Evolutionary conservation across 2,329 filamentous ascomycete genomes (phyloP).

Genomic region (Aspergillus hortae): DNA sequence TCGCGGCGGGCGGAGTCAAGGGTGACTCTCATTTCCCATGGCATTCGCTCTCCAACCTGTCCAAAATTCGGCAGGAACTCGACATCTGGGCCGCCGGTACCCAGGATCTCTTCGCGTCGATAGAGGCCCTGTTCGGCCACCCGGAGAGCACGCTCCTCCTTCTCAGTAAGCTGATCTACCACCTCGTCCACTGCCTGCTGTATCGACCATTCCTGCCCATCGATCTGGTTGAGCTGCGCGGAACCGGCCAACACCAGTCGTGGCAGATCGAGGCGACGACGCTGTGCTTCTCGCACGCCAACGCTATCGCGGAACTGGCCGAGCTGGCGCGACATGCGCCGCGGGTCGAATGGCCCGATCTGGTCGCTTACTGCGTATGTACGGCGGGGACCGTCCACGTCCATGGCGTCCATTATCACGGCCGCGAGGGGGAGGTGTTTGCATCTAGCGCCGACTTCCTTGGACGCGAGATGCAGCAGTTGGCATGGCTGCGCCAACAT

Average conservation of each 20-base stretch:
- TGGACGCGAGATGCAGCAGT: conserved; percentile 73
- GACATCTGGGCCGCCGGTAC: conserved; percentile 82
- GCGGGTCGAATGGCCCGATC: conserved; percentile 78
- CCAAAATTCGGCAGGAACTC: conserved; percentile 79
- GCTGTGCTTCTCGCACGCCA: conserved; percentile 80
- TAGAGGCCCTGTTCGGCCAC: conserved; percentile 72
- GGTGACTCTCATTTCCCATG: conserved; percentile 88
- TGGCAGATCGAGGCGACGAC: conserved; percentile 93
- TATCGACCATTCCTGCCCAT: conserved; percentile 85
- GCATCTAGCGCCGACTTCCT: conserved; percentile 67
- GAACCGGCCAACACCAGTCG: conserved; percentile 78
- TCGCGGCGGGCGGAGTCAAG: conserved; percentile 81
- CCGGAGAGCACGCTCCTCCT: conserved; percentile 74
- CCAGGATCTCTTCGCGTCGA: conserved; percentile 71
- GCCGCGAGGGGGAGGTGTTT: conserved; percentile 60
- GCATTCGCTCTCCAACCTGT: conserved; percentile 80
- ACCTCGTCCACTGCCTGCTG: conserved; percentile 80
- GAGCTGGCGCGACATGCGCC: conserved; percentile 72
- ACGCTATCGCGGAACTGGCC: conserved; percentile 78
- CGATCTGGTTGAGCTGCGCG: conserved; percentile 74
- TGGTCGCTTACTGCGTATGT: conserved; percentile 81
- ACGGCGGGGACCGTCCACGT: conserved; percentile 86
- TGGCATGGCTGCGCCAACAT: conserved; percentile 68
- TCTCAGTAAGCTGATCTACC: conserved; percentile 81
- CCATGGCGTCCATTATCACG: conserved; percentile 75